Conservation (phyloP, 164 flowering plant species). For the Houttuynia cordata region DNA sequence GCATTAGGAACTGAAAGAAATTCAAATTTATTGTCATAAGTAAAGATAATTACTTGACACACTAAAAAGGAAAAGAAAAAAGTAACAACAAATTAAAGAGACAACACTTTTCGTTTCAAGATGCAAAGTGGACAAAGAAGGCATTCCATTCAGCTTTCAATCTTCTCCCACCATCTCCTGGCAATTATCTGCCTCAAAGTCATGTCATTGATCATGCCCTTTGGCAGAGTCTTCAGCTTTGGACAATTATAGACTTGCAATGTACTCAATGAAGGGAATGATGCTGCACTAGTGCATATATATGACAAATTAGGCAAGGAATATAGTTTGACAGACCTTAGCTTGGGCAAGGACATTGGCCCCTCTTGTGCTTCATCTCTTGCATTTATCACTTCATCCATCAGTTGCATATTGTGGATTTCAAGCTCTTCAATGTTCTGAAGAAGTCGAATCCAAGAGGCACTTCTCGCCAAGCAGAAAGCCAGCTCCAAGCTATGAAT, state of each 20-base stretch:
- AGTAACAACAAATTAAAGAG: no score
- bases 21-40: no score
- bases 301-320: slow-evolving; percentile 1
- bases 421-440: background rate
- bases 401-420: background rate
- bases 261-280: background rate
- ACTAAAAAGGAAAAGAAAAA: no score
- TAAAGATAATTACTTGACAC: no score
- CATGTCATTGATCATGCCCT: background rate
- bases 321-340: background rate
- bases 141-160: no score
- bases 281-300: slow-evolving; percentile 1
- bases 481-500: background rate
- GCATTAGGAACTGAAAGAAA: no score
- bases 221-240: background rate
- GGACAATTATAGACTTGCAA: background rate
- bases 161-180: background rate
- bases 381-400: slow-evolving; percentile 5
- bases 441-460: slow-evolving; percentile 4
- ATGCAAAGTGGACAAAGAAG: no score
- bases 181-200: background rate
- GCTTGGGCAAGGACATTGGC: slow-evolving; percentile 1
- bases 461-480: slow-evolving; percentile 5
- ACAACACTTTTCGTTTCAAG: no score
- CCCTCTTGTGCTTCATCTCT: background rate